These are phyloP conservation scores for Suillus subaureus DNA, from an alignment of 768 basidiomycete genomes.

Conservation along the genomic window DNA sequence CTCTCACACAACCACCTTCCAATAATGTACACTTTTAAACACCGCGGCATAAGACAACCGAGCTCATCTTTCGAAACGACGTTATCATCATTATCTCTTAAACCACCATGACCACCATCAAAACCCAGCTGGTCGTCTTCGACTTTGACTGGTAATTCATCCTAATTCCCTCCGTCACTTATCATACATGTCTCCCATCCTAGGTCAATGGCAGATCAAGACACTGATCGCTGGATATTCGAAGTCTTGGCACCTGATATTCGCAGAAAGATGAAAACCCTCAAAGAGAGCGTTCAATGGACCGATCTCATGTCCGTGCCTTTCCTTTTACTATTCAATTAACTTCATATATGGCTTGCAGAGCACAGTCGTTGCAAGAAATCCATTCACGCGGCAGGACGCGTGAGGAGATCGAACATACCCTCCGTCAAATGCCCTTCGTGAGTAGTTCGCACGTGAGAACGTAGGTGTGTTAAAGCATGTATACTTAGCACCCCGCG, in stretches of 20 bases:
- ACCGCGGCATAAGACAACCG: conserved; percentile 7
- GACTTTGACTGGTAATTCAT: conserved; percentile 91
- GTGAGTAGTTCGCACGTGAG: conserved; percentile 46
- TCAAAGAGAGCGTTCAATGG: conserved; percentile 74
- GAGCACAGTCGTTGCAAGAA: conserved; percentile 71
- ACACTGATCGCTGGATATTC: conserved; percentile 92
- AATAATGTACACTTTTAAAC: conserved; percentile 13
- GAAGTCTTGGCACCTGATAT: conserved; percentile 87
- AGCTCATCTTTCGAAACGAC: background rate
- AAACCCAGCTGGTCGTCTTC: conserved; percentile 81
- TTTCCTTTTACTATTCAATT: background rate
- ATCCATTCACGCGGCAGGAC: conserved; percentile 71
- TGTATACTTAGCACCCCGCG: conserved; percentile 78
- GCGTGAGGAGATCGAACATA: conserved; percentile 71
- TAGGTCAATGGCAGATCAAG: conserved; percentile 93
- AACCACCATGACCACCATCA: conserved; percentile 27
- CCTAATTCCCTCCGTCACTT: background rate
- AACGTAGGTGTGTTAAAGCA: background rate
- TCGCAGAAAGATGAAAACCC: conserved; percentile 75
- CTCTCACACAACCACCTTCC: conserved; percentile 9
- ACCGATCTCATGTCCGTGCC: conserved; percentile 87
- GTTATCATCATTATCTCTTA: background rate
- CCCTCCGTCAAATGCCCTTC: conserved; percentile 84
- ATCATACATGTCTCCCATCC: conserved; percentile 1
- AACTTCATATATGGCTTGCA: conserved; percentile 25